Percentiles rank a stretch among this genome's conserved stretches.
Conservation (phyloP, 1,284 basidiomycete genomes). For the Cystobasidiaceae sp. region DNA sequence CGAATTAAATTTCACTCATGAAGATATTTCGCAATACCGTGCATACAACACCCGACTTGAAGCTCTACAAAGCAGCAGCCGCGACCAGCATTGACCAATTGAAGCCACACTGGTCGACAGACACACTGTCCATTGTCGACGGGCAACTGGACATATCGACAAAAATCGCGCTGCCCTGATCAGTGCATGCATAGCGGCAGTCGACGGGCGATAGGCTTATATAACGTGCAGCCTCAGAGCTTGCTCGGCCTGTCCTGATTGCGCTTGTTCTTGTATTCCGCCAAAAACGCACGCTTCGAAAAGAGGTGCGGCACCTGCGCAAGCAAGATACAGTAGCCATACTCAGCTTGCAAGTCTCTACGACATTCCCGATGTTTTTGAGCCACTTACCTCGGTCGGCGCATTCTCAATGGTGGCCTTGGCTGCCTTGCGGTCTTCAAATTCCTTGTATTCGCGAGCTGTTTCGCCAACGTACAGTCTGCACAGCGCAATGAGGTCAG, state of each 20-base stretch:
- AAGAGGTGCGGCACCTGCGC: conserved; percentile 36
- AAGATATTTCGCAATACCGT: too few relatives aligned
- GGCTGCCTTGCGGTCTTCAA: conserved; percentile 28
- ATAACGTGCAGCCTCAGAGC: conserved; percentile 14
- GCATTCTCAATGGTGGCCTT: conserved; percentile 38
- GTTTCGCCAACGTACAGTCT: conserved; percentile 67
- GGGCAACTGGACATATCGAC: too few relatives aligned
- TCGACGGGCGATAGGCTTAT: background rate
- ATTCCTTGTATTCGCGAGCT: conserved; percentile 65
- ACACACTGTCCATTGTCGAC: too few relatives aligned
- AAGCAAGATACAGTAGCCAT: background rate
- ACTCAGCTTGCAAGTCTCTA: background rate
- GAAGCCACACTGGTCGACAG: too few relatives aligned
- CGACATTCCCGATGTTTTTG: background rate
- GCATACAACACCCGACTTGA: too few relatives aligned
- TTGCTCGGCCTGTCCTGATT: conserved; percentile 2
- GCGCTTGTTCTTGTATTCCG: conserved; percentile 28
- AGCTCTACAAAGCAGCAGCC: too few relatives aligned
- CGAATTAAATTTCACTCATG: too few relatives aligned
- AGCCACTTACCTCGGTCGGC: conserved; percentile 32
- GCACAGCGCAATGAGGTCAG: too few relatives aligned
- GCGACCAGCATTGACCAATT: too few relatives aligned
- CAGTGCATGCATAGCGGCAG: background rate
- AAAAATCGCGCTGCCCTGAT: background rate
- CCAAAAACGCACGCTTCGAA: conserved; percentile 36